Evolutionary conservation across 176 grass and related monocot species (phyloP), one percentile per base, ranked within the genome.

Genomic region (Pontederia crassipes): DNA sequence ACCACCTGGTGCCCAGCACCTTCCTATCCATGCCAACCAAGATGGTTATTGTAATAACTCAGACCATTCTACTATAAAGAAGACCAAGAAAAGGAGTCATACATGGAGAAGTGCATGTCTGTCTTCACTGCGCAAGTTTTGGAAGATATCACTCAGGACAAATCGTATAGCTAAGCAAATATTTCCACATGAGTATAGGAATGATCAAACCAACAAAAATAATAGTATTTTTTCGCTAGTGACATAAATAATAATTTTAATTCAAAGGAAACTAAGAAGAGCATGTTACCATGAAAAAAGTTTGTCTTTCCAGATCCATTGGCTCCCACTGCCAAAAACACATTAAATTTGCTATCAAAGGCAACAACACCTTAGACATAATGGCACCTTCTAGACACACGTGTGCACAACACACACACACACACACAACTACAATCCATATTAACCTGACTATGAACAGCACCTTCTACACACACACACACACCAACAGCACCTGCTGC

Each of bases 281-380:
- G 15, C 48, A 59, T 29, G 48, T 82, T 91, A 97, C 93, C 93
- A 74, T 97, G 93, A 77, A 97, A 97, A 62, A 97, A 97, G 73
- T 97, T 97, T 64, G 93, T 90, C 71, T 97, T 97, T 60, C 93
- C 93, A 20, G 93, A 97, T 66, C 93, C 93, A 88, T 97, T 97
- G 62, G 93, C 87, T n/a, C 93, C 93, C 75, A 97, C 93, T 97
- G 93, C 29, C 8, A 78, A 48, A 68, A 67, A 59, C 54, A 74
- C 18, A 59, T 40, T 40, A 40, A 40, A 40, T 40, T 40, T 7
- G 6, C 20, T 40, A 40, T 40, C 10, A 66, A 73, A 79, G 54
- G 35, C 2, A 51, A 45, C 50, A 75, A 53, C 51, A 53, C 51
- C 12, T n/a, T 5, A 0, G 11, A 8, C 46, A n/a, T 18, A 62